Percentiles rank a stretch among this genome's conserved stretches.
These are phyloP conservation scores for Toxoplasma gondii DNA, from an alignment of 169 alveolate genomes.

Conservation along the genomic window DNA sequence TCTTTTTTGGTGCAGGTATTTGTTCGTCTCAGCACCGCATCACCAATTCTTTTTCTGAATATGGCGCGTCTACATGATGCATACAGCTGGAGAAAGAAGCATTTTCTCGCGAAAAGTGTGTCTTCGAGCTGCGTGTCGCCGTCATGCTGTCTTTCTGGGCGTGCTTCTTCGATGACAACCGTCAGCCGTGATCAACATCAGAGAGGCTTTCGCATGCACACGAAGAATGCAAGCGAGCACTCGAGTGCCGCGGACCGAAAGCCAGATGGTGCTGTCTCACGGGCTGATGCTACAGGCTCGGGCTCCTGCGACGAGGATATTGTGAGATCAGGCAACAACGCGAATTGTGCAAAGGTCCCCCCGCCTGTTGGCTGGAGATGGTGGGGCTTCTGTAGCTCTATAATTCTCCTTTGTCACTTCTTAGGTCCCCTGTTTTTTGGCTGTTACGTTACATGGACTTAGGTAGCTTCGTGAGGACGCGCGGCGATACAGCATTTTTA, in stretches of 20 bases:
- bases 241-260: background rate
- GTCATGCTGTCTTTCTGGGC: background rate
- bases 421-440: conserved; percentile 20
- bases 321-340: background rate
- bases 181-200: background rate
- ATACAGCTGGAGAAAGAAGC: background rate
- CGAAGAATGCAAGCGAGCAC: background rate
- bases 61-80: conserved; percentile 19
- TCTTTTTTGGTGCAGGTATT: background rate
- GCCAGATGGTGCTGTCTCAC: background rate
- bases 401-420: background rate
- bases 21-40: conserved; percentile 32
- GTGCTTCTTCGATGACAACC: background rate
- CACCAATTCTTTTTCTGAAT: background rate
- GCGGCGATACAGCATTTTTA: background rate
- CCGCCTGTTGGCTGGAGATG: conserved; percentile 17
- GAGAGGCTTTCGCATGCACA: background rate
- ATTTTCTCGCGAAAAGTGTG: background rate
- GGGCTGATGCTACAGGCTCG: background rate
- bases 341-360: background rate
- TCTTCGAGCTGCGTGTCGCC: background rate
- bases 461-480: background rate
- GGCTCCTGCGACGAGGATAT: background rate
- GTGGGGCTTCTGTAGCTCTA: background rate
- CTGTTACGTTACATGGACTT: conserved; percentile 30